These are phyloP conservation scores for Ajuga reptans DNA, from an alignment of 305 asterid species.

Conservation along the genomic window DNA sequence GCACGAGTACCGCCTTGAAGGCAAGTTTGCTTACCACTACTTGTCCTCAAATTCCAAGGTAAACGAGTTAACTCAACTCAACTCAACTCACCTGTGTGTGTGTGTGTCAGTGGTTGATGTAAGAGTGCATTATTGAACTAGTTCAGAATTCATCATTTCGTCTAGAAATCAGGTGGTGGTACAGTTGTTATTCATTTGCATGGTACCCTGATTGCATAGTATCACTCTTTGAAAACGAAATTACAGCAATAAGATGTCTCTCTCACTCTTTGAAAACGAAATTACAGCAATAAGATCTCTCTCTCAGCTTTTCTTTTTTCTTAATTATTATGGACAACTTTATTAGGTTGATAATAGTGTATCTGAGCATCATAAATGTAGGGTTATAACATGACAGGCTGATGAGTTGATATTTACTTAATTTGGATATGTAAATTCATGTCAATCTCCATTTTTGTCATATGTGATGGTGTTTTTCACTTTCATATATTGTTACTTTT, in stretches of 20 bases:
- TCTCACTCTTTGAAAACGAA: slow-evolving; percentile 16
- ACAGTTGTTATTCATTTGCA: slow-evolving; percentile 10
- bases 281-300: not conserved
- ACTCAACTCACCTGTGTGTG: too few species aligned
- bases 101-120: not conserved
- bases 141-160: too few species aligned
- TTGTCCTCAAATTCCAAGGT: slow-evolving; percentile 74
- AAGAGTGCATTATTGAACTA: not conserved
- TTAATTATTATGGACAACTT: too few species aligned
- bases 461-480: too few species aligned
- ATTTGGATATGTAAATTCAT: not conserved
- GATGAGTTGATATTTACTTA: not conserved
- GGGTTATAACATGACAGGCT: not conserved
- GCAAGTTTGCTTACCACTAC: slow-evolving; percentile 69
- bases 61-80: not conserved
- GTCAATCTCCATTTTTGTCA: not conserved
- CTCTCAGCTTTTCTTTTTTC: not conserved
- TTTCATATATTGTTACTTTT: not conserved
- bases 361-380: too few species aligned
- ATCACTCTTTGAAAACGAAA: slow-evolving; percentile 17
- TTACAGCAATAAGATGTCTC: not conserved
- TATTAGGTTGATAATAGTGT: too few species aligned
- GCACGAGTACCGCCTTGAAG: slow-evolving; percentile 93
- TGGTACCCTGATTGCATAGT: slow-evolving; percentile 18
- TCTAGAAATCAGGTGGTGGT: too few species aligned